A percentile compares a stretch with the other conserved stretches of the same genome.
Conservation (phyloP, 257 asterid genomes). For the Solanum habrochaites region DNA sequence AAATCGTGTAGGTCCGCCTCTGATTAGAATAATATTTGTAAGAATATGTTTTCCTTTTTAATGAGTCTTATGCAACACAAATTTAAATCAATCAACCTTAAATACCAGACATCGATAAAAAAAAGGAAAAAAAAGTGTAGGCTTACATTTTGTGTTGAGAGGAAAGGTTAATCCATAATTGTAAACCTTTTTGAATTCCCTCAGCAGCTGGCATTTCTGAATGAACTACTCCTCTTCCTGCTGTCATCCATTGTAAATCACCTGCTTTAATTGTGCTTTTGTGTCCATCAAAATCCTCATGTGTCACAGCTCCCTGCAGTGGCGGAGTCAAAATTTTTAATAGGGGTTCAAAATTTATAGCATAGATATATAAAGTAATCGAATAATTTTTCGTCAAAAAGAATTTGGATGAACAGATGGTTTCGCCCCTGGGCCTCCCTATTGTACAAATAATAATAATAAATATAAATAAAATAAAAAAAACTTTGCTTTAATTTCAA, state of each 20-base stretch:
- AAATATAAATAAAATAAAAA: background rate
- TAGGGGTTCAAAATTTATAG: accelerated
- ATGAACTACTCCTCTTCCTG: constrained; percentile 91
- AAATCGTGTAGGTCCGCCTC: accelerated
- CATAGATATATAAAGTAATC: no score
- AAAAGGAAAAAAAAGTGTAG: background rate
- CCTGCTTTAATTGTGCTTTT: constrained; percentile 71
- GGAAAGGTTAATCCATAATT: constrained; percentile 81
- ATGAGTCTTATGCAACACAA: background rate
- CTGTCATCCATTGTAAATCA: constrained; percentile 95
- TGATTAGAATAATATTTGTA: no score
- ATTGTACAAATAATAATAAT: no score
- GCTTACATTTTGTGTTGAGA: constrained; percentile 63
- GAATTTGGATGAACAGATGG: no score
- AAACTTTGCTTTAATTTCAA: background rate
- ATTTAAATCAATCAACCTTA: no score
- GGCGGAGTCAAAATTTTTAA: no score
- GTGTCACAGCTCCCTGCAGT: constrained; percentile 45
- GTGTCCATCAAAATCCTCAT: constrained; percentile 85
- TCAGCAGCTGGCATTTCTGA: constrained; percentile 79
- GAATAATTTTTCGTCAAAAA: no score
- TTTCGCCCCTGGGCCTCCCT: no score
- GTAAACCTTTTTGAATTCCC: constrained; percentile 75
- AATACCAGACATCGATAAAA: background rate
- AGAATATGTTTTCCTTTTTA: no score